A percentile compares a stretch with the other conserved stretches of the same genome.
Evolutionary conservation across 306 rosid species (phyloP).

Genomic region (Carpinus fangiana): DNA sequence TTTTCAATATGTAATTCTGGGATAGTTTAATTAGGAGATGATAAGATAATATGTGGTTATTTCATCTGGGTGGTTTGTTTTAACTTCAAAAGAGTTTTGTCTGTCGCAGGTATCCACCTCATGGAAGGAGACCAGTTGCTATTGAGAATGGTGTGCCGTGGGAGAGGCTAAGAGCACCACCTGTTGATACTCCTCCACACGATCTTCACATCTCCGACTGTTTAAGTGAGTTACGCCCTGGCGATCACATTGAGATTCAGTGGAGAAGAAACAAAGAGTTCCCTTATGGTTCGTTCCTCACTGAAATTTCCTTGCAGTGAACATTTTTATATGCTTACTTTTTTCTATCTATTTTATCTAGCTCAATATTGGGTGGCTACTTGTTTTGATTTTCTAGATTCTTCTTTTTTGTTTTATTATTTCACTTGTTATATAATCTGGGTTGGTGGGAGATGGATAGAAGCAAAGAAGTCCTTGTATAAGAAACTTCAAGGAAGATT

Average conservation of each 20-base stretch:
- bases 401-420: neutral
- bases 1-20: slow-evolving; percentile 9
- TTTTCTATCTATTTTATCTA: neutral
- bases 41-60: neutral
- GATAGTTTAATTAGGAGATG: neutral
- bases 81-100: slow-evolving; percentile 24
- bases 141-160: slow-evolving; percentile 63
- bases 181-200: slow-evolving; percentile 62
- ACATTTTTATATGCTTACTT: neutral
- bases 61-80: slow-evolving; percentile 29
- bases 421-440: neutral
- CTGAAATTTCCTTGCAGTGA: neutral
- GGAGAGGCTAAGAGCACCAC: slow-evolving; percentile 91
- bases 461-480: neutral
- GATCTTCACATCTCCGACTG: slow-evolving; percentile 84
- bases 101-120: slow-evolving; percentile 75
- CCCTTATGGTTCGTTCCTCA: slow-evolving; percentile 78
- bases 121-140: slow-evolving; percentile 82
- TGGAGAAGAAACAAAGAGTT: slow-evolving; percentile 96
- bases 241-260: slow-evolving; percentile 91
- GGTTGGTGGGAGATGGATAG: slow-evolving; percentile 4
- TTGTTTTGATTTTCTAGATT: slow-evolving; percentile 7
- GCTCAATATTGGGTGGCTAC: neutral
- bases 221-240: slow-evolving; percentile 67
- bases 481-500: slow-evolving; percentile 1